phyloP scores from a whole-genome alignment of 345 rosid species.

The Crucihimalaya himalaica region DNA sequence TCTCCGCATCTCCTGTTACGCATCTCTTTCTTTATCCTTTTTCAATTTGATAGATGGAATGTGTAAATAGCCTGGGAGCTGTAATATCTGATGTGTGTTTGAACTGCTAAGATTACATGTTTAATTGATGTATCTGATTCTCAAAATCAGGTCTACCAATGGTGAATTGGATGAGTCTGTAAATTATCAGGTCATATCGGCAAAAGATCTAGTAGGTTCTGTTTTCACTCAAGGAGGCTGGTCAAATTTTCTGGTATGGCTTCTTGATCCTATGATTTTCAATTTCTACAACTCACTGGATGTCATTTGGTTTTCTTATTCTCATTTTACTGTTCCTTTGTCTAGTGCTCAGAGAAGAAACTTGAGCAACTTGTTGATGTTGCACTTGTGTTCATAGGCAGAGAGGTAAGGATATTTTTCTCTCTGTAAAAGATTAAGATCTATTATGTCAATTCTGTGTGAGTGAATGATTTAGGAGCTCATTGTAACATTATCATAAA shows the following conservation, averaged over 20 bases:
- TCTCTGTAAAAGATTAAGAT: neutral
- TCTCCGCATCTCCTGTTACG: conserved; percentile 57
- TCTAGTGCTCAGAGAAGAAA: conserved; percentile 69
- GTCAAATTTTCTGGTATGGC: conserved; percentile 73
- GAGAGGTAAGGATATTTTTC: conserved; percentile 58
- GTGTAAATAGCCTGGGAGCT: neutral
- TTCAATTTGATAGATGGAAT: conserved; percentile 6
- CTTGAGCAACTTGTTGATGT: conserved; percentile 58
- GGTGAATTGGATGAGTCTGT: conserved; percentile 49
- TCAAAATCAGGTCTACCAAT: conserved; percentile 40
- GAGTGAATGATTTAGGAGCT: neutral
- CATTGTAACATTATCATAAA: neutral
- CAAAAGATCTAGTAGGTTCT: conserved; percentile 68
- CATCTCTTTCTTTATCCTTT: conserved; percentile 7
- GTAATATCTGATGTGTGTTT: conserved; percentile 3
- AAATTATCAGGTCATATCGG: conserved; percentile 71
- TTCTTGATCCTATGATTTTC: conserved; percentile 1
- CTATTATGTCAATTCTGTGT: neutral
- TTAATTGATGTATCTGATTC: neutral
- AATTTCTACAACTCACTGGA: neutral
- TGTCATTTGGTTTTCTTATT: conserved; percentile 1
- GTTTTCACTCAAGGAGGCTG: conserved; percentile 74
- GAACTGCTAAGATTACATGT: neutral
- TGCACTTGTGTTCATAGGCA: conserved; percentile 85
- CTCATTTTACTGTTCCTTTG: conserved; percentile 15